phyloP scores from a whole-genome alignment of 352 stramenopile species.

The Chrysophaeum taylorii region DNA sequence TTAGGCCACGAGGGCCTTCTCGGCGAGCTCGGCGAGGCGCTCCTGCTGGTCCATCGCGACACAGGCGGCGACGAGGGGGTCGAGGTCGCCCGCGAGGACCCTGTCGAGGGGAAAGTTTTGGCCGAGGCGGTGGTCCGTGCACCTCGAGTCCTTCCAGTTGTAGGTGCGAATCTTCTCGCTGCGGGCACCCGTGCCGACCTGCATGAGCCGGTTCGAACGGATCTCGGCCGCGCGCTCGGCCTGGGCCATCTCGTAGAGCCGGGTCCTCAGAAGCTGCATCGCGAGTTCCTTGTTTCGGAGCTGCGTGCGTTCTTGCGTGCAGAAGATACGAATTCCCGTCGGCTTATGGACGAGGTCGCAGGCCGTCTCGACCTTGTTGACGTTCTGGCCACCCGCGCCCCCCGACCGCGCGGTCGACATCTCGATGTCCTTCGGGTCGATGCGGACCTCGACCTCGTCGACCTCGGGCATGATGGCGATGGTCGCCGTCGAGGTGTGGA shows the following conservation, averaged over 20 bases:
- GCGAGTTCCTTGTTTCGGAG: slow-evolving; percentile 96
- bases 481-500: slow-evolving; percentile 95
- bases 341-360: slow-evolving; percentile 92
- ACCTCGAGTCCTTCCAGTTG: slow-evolving; percentile 82
- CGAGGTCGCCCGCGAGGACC: slow-evolving; percentile 57
- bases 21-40: slow-evolving; percentile 42
- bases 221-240: slow-evolving; percentile 55
- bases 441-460: slow-evolving; percentile 49
- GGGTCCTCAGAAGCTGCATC: slow-evolving; percentile 87
- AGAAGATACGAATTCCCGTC: slow-evolving; percentile 77
- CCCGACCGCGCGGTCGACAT: slow-evolving; percentile 92
- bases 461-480: slow-evolving; percentile 87
- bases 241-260: slow-evolving; percentile 86
- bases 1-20: slow-evolving; percentile 34
- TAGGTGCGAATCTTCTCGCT: slow-evolving; percentile 96
- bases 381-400: slow-evolving; percentile 91
- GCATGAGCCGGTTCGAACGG: no score
- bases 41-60: slow-evolving; percentile 65
- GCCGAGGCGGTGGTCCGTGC: slow-evolving; percentile 57
- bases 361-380: slow-evolving; percentile 97
- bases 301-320: slow-evolving; percentile 84
- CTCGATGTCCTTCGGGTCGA: slow-evolving; percentile 77
- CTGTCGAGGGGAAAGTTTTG: slow-evolving; percentile 61
- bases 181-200: slow-evolving; percentile 85
- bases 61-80: slow-evolving; percentile 54